Evolutionary conservation across 1,284 basidiomycete genomes (phyloP).

Genomic region (Phylloporus gajari): DNA sequence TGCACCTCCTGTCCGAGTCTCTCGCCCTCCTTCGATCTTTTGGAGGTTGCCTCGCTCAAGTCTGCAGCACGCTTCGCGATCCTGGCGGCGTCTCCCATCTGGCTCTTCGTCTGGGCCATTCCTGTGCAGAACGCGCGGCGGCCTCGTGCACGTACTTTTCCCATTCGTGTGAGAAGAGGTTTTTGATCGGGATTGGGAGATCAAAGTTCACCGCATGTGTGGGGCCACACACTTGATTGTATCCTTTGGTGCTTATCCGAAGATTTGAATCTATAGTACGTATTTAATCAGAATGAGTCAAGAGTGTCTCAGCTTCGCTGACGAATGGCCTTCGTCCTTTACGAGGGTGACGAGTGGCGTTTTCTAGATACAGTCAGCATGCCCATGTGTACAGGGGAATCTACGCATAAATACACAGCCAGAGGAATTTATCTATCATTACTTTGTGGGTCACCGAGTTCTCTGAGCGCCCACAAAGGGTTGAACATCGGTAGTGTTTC

Average conservation of each 20-base stretch:
- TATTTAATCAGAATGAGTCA: neutral
- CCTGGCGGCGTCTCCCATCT: constrained; percentile 13
- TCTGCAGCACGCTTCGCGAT: constrained; percentile 11
- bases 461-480: neutral
- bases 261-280: neutral
- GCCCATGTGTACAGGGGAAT: neutral
- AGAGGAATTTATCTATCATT: neutral
- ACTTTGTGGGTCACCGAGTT: neutral
- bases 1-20: constrained; percentile 18
- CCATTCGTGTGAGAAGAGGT: neutral
- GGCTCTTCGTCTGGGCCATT: constrained; percentile 18
- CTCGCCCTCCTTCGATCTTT: constrained; percentile 22
- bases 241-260: neutral
- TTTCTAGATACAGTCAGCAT: neutral
- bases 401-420: too few species aligned
- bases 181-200: neutral
- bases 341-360: neutral
- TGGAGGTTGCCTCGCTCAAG: constrained; percentile 17
- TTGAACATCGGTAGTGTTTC: neutral
- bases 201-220: neutral
- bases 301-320: neutral
- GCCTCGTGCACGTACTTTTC: constrained; percentile 12
- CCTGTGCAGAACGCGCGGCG: constrained; percentile 6
- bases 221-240: neutral
- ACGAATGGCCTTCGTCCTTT: neutral